A percentile compares a stretch with the other conserved stretches of the same genome.
These are phyloP conservation scores for Teratosphaeria epicoccoides DNA, from an alignment of 2,329 filamentous ascomycete species.

Conservation along the genomic window DNA sequence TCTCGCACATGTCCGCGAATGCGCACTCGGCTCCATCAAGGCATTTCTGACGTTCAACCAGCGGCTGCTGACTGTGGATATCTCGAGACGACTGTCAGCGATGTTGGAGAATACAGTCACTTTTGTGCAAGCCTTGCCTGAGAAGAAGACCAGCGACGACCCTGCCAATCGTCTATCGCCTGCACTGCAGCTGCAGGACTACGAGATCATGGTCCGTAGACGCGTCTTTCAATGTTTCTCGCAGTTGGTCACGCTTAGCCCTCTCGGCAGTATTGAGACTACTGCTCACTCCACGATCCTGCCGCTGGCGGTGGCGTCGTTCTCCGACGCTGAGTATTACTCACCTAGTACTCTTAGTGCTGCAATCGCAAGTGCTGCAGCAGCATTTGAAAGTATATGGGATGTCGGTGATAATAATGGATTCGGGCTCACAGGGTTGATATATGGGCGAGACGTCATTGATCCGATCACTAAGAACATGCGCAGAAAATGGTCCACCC, in stretches of 20 bases:
- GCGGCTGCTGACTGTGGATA: conserved; percentile 81
- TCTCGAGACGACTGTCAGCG: conserved; percentile 79
- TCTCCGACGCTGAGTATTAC: conserved; percentile 87
- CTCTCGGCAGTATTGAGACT: conserved; percentile 72
- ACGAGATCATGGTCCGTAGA: conserved; percentile 85
- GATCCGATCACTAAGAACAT: conserved; percentile 56
- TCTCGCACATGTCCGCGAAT: conserved; percentile 87
- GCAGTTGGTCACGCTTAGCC: conserved; percentile 79
- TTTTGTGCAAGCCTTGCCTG: conserved; percentile 75
- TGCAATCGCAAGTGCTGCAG: conserved; percentile 81
- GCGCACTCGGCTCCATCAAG: conserved; percentile 79
- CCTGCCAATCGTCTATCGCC: conserved; percentile 72
- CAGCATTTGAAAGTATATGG: conserved; percentile 88
- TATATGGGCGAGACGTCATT: conserved; percentile 64
- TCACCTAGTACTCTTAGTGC: conserved; percentile 74
- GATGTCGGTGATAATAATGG: conserved; percentile 89
- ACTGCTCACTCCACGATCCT: conserved; percentile 85
- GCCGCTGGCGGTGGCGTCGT: conserved; percentile 78
- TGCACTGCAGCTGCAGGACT: conserved; percentile 76
- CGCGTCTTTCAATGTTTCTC: conserved; percentile 92
- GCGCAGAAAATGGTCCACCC: conserved; percentile 30
- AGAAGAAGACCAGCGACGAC: conserved; percentile 78
- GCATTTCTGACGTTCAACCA: conserved; percentile 92
- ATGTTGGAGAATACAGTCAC: conserved; percentile 93
- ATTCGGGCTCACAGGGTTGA: conserved; percentile 81